Evolutionary conservation across 2,329 filamentous ascomycete species (phyloP).

Genomic region (Pyrenochaeta sp.): DNA sequence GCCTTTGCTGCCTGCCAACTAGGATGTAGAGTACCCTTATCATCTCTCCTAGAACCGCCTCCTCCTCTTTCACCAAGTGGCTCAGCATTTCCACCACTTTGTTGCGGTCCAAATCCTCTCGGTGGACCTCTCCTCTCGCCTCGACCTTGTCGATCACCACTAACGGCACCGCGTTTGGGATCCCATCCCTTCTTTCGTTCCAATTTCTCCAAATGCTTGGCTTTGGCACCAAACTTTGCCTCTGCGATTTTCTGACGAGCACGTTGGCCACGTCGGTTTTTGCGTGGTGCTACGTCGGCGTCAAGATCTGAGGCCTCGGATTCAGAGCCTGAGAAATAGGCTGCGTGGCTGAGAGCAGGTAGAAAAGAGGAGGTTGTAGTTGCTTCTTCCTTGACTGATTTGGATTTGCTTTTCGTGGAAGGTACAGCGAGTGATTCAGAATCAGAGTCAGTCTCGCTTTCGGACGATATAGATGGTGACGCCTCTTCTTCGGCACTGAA

Average conservation of each 20-base stretch:
- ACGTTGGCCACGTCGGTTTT: constrained; percentile 78
- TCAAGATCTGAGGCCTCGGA: constrained; percentile 70
- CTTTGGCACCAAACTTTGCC: constrained; percentile 76
- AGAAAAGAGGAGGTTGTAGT: constrained; percentile 67
- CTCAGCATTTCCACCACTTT: constrained; percentile 42
- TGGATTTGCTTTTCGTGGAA: constrained; percentile 24
- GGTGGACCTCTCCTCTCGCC: constrained; percentile 23
- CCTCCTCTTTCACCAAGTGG: constrained; percentile 35
- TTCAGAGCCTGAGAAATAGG: constrained; percentile 80
- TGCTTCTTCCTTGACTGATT: constrained; percentile 14
- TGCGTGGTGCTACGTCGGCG: constrained; percentile 62
- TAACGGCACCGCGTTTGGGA: constrained; percentile 62
- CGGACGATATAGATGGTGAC: no score
- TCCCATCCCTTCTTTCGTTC: constrained; percentile 65
- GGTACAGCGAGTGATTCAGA: constrained; percentile 22
- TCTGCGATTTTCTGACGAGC: constrained; percentile 82
- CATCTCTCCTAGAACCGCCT: constrained; percentile 57
- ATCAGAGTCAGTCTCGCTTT: constrained; percentile 16
- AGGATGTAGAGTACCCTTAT: constrained; percentile 66
- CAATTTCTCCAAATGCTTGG: constrained; percentile 68
- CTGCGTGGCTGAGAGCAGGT: constrained; percentile 76
- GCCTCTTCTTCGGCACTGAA: constrained; percentile 8
- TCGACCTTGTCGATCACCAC: constrained; percentile 30
- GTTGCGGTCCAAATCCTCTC: constrained; percentile 35
- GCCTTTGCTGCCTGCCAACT: constrained; percentile 70